Base-by-base conservation (phyloP, 1,139 yeast species). In the Nakaseomyces bracarensis region DNA sequence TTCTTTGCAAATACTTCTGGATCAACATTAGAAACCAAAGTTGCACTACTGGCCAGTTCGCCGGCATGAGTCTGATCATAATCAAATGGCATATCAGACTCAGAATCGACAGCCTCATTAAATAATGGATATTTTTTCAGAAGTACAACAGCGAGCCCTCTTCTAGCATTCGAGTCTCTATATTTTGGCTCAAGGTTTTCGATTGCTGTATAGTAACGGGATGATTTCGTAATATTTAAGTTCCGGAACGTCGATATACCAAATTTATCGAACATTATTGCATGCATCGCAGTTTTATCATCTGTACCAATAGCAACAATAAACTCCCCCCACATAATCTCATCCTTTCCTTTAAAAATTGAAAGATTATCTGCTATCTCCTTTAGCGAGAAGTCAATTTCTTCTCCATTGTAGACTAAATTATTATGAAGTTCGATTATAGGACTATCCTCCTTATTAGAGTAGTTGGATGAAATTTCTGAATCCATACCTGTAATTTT, bases 11-110 rank as follows among this genome's bases (percentile, higher is more conserved):
- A 63, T 15, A 68, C 67, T n/a, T 41, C 36, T 1, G 49, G 42
- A 14, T 45, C 33, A 6, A 46, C 41, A 21, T 40, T 23, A 3
- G 48, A 44, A 2, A 67, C 58, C 11, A 84, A 64, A 11, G 70
- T 66, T 1, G 96, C 96, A 1, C 94, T 93, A 42, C 75, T 73
- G 0, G 95, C 83, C 53, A 87, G 93, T 58, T 87, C 96, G 66
- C 77, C 72, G 13, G 70, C 71, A 45, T 64, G 61, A 6, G 63
- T 50, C 20, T 64, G 62, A 43, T 61, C 64, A 36, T 60, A 58
- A 19, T 46, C 53, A 21, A 19, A 18, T 25, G 38, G 19, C 20
- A 36, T 25, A 16, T 28, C 29, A 16, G 25, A 26, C 16, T 35
- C 35, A 28, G 3, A 22, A 18, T 28, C 26, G n/a, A 36, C 20